Evolutionary conservation across 495 filamentous ascomycete genomes (phyloP).

Genomic region (Venustampulla echinocandica): DNA sequence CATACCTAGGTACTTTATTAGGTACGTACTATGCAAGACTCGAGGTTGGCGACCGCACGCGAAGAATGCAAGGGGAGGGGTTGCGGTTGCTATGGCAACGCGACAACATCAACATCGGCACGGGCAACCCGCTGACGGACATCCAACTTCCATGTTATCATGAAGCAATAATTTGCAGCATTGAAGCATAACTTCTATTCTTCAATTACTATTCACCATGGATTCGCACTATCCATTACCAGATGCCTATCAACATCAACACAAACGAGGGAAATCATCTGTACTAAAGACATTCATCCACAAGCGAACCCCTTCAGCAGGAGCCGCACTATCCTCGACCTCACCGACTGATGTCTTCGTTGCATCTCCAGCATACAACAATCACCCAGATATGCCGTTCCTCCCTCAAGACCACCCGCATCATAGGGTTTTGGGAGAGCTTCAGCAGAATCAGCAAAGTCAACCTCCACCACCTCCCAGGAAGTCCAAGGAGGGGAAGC

Average conservation of each 20-base stretch:
- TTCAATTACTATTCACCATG: conserved; percentile 14
- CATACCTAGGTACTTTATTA: too few species aligned
- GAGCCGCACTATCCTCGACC: conserved; percentile 21
- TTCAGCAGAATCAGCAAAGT: conserved; percentile 39
- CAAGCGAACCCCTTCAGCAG: conserved; percentile 36
- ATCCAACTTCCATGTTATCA: background rate
- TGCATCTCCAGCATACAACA: conserved; percentile 17
- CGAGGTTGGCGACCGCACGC: too few species aligned
- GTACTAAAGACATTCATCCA: conserved; percentile 51
- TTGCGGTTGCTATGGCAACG: background rate
- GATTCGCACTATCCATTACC: conserved; percentile 9
- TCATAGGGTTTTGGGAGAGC: conserved; percentile 37
- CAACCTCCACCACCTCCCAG: conserved; percentile 28
- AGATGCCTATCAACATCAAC: conserved; percentile 13
- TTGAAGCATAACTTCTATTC: conserved; percentile 8
- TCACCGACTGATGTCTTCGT: conserved; percentile 12
- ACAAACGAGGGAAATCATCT: conserved; percentile 42
- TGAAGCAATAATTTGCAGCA: conserved; percentile 6
- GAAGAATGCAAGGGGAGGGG: too few species aligned
- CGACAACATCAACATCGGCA: background rate
- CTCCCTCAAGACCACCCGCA: conserved; percentile 28
- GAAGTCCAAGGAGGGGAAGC: conserved; percentile 29
- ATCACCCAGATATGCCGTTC: conserved; percentile 20
- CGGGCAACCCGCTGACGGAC: background rate
- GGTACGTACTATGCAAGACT: too few species aligned